phyloP scores from a whole-genome alignment of 2,329 filamentous ascomycete species.

The Sphaerulina vaccinii region DNA sequence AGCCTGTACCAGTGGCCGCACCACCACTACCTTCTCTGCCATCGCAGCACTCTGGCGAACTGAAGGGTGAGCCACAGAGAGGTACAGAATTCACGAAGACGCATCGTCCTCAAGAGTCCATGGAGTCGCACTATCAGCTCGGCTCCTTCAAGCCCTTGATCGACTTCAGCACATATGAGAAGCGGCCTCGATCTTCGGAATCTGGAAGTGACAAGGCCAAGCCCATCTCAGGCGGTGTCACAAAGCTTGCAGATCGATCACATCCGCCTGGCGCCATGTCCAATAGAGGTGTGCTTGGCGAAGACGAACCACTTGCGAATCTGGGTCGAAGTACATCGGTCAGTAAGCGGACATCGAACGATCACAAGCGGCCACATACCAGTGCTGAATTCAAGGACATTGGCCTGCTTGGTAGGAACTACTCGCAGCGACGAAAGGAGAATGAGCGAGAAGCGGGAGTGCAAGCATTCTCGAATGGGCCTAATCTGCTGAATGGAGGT shows the following conservation, averaged over 20 bases:
- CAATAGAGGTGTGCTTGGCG: constrained; percentile 31
- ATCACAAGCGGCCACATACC: constrained; percentile 30
- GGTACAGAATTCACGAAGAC: constrained; percentile 26
- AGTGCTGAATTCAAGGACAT: constrained; percentile 46
- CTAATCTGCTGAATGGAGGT: constrained; percentile 55
- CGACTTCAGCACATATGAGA: constrained; percentile 41
- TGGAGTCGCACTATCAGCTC: constrained; percentile 58
- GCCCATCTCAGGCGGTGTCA: constrained; percentile 16
- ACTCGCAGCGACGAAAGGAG: constrained; percentile 48
- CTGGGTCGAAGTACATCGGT: constrained; percentile 23
- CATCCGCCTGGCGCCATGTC: constrained; percentile 36
- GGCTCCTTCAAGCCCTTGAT: constrained; percentile 68
- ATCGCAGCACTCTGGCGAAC: constrained; percentile 35
- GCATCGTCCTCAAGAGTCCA: constrained; percentile 34
- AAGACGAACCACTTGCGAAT: constrained; percentile 40
- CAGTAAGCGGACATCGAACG: constrained; percentile 24
- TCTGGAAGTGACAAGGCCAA: background rate
- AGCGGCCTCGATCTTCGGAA: background rate
- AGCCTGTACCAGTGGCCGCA: constrained; percentile 26
- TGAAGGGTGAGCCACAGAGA: constrained; percentile 25
- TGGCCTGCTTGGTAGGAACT: constrained; percentile 52
- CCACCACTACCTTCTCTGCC: background rate
- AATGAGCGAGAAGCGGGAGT: constrained; percentile 38
- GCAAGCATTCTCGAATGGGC: constrained; percentile 55
- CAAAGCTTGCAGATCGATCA: constrained; percentile 33